phyloP scores from a whole-genome alignment of 495 filamentous ascomycete species.

The Talaromyces trachyspermus region DNA sequence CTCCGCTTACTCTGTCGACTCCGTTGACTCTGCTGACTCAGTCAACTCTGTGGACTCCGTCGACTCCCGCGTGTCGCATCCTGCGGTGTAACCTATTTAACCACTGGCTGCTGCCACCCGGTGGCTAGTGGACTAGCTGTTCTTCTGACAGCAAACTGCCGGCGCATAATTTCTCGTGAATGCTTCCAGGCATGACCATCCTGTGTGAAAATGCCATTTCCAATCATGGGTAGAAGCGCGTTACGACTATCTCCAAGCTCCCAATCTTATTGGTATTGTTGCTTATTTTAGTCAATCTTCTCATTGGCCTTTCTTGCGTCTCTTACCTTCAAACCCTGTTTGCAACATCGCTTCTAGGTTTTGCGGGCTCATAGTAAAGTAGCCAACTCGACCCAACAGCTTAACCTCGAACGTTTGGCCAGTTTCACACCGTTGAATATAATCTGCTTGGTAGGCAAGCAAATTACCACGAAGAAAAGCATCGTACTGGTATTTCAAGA shows the following conservation, averaged over 20 bases:
- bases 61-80: too few species aligned
- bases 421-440: conserved; percentile 8
- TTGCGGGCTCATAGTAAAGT: conserved; percentile 26
- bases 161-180: conserved; percentile 40
- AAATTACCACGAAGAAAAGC: conserved; percentile 9
- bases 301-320: not conserved
- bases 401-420: conserved; percentile 11
- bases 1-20: too few species aligned
- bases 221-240: conserved; percentile 30
- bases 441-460: conserved; percentile 13
- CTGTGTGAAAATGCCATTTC: conserved; percentile 50
- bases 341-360: conserved; percentile 36
- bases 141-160: too few species aligned
- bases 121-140: too few species aligned
- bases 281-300: not conserved
- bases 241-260: conserved; percentile 20
- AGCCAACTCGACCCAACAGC: conserved; percentile 13
- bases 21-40: too few species aligned
- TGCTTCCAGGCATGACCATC: conserved; percentile 45
- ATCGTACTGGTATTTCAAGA: conserved; percentile 20
- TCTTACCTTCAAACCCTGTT: conserved; percentile 11
- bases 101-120: too few species aligned
- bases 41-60: too few species aligned
- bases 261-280: conserved; percentile 18
- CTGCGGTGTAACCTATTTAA: too few species aligned